phyloP scores from a whole-genome alignment of 108 stramenopile species.

The Cyclotella baltica region DNA sequence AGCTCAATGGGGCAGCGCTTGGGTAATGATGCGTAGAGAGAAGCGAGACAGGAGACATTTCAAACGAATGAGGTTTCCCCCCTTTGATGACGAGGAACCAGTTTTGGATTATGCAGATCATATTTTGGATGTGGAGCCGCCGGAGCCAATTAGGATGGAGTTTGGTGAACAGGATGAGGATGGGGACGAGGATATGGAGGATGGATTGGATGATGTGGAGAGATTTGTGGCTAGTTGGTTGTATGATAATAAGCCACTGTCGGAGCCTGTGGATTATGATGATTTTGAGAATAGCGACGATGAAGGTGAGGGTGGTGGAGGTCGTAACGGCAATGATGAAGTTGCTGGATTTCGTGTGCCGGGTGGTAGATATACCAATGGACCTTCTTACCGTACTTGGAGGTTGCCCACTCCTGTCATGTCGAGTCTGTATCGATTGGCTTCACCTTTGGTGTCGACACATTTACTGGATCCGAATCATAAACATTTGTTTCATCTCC shows the following conservation, averaged over 20 bases:
- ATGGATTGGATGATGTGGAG: conserved; percentile 67
- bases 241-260: conserved; percentile 75
- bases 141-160: conserved; percentile 88
- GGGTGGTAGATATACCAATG: conserved; percentile 85
- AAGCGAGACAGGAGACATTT: conserved; percentile 99
- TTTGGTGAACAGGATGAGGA: conserved; percentile 73
- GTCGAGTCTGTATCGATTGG: conserved; percentile 93
- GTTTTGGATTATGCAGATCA: conserved; percentile 99
- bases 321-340: conserved; percentile 29
- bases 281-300: conserved; percentile 62
- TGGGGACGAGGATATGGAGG: conserved; percentile 70
- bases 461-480: conserved; percentile 89
- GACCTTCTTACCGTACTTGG: conserved; percentile 95
- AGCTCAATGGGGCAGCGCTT: conserved; percentile 99
- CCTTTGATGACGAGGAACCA: conserved; percentile 99
- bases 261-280: conserved; percentile 69
- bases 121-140: conserved; percentile 97
- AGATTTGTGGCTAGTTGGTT: conserved; percentile 76
- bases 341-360: conserved; percentile 57
- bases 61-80: conserved; percentile 99
- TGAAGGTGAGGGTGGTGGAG: conserved; percentile 70
- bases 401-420: conserved; percentile 93
- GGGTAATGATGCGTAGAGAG: conserved; percentile 99
- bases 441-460: conserved; percentile 92
- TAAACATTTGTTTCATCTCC: conserved; percentile 94